A percentile compares a stretch with the other conserved stretches of the same genome.
Evolutionary conservation across 2,329 filamentous ascomycete genomes (phyloP).

Genomic region (Corynespora cassiicola): DNA sequence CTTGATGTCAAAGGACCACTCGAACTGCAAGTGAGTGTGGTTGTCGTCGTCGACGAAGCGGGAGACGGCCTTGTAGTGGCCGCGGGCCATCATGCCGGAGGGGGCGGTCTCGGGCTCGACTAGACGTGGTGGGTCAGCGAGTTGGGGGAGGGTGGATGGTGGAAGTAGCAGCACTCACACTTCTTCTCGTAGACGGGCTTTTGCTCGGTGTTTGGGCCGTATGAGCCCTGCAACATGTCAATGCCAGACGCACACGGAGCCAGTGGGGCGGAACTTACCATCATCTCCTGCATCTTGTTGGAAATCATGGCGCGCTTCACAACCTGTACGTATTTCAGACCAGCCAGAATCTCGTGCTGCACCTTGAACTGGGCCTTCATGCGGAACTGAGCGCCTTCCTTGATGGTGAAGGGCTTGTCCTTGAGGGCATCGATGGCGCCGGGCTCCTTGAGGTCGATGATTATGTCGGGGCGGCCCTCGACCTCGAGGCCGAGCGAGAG

Average conservation of each 20-base stretch:
- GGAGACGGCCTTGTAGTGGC: slow-evolving; percentile 87
- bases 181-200: slow-evolving; percentile 87
- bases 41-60: slow-evolving; percentile 97
- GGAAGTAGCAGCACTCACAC: slow-evolving; percentile 75
- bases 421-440: slow-evolving; percentile 81
- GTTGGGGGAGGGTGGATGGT: background rate
- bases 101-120: slow-evolving; percentile 93
- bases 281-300: slow-evolving; percentile 97
- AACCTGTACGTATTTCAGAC: slow-evolving; percentile 93
- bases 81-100: slow-evolving; percentile 86
- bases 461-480: slow-evolving; percentile 80
- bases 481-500: slow-evolving; percentile 87
- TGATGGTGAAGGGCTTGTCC: slow-evolving; percentile 94
- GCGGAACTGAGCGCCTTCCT: slow-evolving; percentile 91
- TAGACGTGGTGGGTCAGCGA: slow-evolving; percentile 45
- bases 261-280: slow-evolving; percentile 65
- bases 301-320: slow-evolving; percentile 88
- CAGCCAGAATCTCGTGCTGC: slow-evolving; percentile 94
- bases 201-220: slow-evolving; percentile 89
- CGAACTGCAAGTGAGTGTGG: slow-evolving; percentile 86
- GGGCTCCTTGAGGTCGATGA: slow-evolving; percentile 81
- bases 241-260: too few relatives aligned
- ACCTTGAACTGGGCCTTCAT: slow-evolving; percentile 96
- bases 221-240: slow-evolving; percentile 73
- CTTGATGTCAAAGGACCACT: slow-evolving; percentile 95